These are phyloP conservation scores for Ustilago esculenta DNA, from an alignment of 1,284 basidiomycete species.

Conservation along the genomic window DNA sequence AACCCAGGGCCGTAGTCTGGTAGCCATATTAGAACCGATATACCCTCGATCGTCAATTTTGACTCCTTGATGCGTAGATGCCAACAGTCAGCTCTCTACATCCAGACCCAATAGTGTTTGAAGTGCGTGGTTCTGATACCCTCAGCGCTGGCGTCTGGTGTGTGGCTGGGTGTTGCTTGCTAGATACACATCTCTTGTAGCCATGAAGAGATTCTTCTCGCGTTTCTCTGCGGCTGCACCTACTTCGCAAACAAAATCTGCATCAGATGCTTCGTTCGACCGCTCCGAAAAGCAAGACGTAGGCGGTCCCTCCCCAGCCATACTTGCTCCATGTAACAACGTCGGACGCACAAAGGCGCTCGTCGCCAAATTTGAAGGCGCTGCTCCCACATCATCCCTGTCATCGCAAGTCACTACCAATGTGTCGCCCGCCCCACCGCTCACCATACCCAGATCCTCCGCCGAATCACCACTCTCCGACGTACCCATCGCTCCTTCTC, in stretches of 20 bases:
- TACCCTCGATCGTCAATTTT: no score
- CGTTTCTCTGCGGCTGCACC: slow-evolving; percentile 45
- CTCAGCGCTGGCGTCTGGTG: no score
- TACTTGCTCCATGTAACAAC: slow-evolving; percentile 2
- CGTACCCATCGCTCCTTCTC: neutral
- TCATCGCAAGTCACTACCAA: neutral
- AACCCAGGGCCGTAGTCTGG: no score
- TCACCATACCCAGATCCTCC: slow-evolving; percentile 6
- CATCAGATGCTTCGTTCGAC: slow-evolving; percentile 8
- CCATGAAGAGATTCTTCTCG: slow-evolving; percentile 57
- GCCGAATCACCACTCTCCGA: slow-evolving; percentile 4
- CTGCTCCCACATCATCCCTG: neutral
- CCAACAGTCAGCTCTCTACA: no score
- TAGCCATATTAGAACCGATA: no score
- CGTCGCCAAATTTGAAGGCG: slow-evolving; percentile 43
- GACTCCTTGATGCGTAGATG: no score
- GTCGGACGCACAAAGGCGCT: slow-evolving; percentile 42
- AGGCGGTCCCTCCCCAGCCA: slow-evolving; percentile 2
- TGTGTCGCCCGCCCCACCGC: slow-evolving; percentile 1
- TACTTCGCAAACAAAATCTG: slow-evolving; percentile 5
- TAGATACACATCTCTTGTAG: neutral
- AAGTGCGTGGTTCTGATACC: no score
- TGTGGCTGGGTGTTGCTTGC: no score
- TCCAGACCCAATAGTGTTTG: no score
- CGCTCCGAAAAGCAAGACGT: slow-evolving; percentile 16